phyloP scores from a whole-genome alignment of 306 rosid genomes.

The Hippophae tibetana region DNA sequence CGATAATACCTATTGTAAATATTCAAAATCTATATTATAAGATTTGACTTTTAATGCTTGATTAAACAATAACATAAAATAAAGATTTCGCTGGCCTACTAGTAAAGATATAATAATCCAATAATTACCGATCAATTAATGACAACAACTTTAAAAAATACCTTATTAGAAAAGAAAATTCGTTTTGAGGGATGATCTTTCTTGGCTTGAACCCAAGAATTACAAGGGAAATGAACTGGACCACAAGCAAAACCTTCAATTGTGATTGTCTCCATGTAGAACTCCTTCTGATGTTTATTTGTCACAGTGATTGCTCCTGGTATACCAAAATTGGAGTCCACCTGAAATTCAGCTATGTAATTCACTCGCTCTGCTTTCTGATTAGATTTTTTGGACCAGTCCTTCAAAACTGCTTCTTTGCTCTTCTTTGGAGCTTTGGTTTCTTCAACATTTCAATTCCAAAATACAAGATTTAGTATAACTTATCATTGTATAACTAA shows the following conservation, averaged over 20 bases:
- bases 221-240: conserved; percentile 72
- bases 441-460: conserved; percentile 24
- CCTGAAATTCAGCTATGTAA: conserved; percentile 73
- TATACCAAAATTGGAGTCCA: conserved; percentile 61
- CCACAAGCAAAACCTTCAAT: conserved; percentile 73
- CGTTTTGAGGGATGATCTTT: conserved; percentile 70
- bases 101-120: no score
- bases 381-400: conserved; percentile 73
- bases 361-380: conserved; percentile 57
- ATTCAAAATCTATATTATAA: background rate
- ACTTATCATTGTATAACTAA: no score
- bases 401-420: conserved; percentile 58
- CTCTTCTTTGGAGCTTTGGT: conserved; percentile 59
- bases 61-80: background rate
- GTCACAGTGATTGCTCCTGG: conserved; percentile 75
- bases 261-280: conserved; percentile 66
- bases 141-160: conserved; percentile 4
- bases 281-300: conserved; percentile 77
- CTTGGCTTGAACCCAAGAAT: conserved; percentile 82
- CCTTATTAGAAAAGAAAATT: conserved; percentile 76
- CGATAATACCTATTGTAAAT: background rate
- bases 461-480: background rate
- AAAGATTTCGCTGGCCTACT: no score
- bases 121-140: background rate
- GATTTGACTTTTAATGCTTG: conserved; percentile 4